Evolutionary conservation across 163 green algal species (phyloP), one percentile per base, ranked within the genome.

Genomic region (Chlamydomonas reinhardtii): DNA sequence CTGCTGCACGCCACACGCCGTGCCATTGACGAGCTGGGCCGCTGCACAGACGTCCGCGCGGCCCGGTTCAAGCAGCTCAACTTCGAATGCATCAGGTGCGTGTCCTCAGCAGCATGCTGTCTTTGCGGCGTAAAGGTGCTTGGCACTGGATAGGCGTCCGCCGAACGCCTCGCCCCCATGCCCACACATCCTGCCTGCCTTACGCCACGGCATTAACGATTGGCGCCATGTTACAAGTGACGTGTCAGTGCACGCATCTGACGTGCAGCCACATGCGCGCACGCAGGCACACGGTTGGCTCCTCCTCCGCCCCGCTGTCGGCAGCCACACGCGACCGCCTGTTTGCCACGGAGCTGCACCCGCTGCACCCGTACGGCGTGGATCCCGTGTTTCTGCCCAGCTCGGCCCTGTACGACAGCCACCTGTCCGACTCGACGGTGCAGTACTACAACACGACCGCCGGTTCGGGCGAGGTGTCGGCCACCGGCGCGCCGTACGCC

Each of bases 331-430:
- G 37, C 31, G 20, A 59, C 52, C 17, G 25, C 4, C 52, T 85
- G 12, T 71, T 71, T 22, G 48, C n/a, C 66, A 15, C 15, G 8
- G 78, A 85, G 35, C 25, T 19, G 27, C 11, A 84, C 65, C 32
- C 37, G 14, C 48, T 48, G 24, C 52, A 77, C 66, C 54, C 83
- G 2, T 89, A 84, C 74, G 83, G 83, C 19, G 62, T 52, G 8
- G 83, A 89, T 74, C 83, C 83, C 5, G 74, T 89, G 17, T 89
- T 82, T 66, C 66, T 89, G 65, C 65, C 48, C 20, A 62, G 48
- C 52, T 84, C 83, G 15, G 37, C 61, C 17, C 64, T 89, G 64
- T 89, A 89, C 83, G 73, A 84, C 74, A 37, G 4, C 6, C 15
- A 27, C 22, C 32, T 89, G 61, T 31, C 54, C 8, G 43, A 74